phyloP scores from a whole-genome alignment of 2,329 filamentous ascomycete species.

The Exutisphaerella laricina region DNA sequence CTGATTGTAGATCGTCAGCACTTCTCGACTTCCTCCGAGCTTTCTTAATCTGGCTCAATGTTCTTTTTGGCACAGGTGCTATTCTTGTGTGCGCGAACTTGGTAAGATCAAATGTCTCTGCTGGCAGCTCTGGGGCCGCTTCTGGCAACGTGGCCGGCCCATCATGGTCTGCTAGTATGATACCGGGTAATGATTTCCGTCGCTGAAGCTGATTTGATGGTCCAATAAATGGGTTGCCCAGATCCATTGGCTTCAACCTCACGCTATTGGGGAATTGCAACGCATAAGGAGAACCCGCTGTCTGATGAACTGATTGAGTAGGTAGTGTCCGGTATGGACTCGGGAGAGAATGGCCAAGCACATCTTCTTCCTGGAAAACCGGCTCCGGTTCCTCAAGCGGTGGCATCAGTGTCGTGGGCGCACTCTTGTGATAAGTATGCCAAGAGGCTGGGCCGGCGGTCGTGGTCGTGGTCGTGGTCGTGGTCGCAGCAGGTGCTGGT shows the following conservation, averaged over 20 bases:
- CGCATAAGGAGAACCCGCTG: conserved; percentile 31
- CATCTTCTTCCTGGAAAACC: conserved; percentile 8
- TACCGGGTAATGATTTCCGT: conserved; percentile 31
- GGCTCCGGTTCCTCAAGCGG: conserved; percentile 19
- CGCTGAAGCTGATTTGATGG: conserved; percentile 24
- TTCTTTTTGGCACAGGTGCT: conserved; percentile 8
- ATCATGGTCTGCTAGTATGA: conserved; percentile 26
- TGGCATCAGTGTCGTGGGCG: conserved; percentile 19
- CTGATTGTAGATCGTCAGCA: conserved; percentile 28
- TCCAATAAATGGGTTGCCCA: conserved; percentile 31
- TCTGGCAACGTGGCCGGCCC: conserved; percentile 15
- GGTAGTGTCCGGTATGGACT: conserved; percentile 7
- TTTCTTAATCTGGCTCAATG: conserved; percentile 15
- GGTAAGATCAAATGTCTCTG: conserved; percentile 1
- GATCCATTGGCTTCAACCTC: conserved; percentile 32
- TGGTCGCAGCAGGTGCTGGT: conserved; percentile 6
- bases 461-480: not conserved
- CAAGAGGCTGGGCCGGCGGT: conserved; percentile 16
- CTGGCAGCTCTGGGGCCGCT: conserved; percentile 2
- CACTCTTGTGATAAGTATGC: conserved; percentile 32
- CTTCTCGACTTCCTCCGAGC: conserved; percentile 33
- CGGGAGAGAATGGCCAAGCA: conserved; percentile 4
- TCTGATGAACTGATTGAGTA: conserved; percentile 8
- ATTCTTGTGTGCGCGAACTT: conserved; percentile 6
- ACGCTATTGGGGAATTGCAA: conserved; percentile 35